Evolutionary conservation across 345 rosid genomes (phyloP).

Genomic region (Gynandropsis gynandra): DNA sequence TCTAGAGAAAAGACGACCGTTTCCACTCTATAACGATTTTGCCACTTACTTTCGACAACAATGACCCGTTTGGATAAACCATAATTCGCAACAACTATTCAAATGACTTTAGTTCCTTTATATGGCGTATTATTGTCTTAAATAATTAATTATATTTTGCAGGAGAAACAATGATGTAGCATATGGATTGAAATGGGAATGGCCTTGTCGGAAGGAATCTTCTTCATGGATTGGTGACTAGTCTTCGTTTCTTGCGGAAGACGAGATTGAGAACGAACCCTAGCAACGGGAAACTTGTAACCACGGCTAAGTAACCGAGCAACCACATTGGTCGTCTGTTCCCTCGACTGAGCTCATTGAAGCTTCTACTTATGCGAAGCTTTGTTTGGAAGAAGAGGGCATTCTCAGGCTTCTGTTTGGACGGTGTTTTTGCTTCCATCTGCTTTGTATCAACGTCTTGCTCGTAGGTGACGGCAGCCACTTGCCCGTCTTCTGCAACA

Average conservation of each 20-base stretch:
- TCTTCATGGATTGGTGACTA: slow-evolving; percentile 4
- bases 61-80: too few species aligned
- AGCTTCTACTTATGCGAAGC: slow-evolving; percentile 34
- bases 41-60: too few species aligned
- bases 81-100: too few species aligned
- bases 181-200: neutral
- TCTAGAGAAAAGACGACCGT: too few species aligned
- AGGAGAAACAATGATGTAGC: too few species aligned
- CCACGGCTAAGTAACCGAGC: slow-evolving; percentile 50
- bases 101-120: too few species aligned
- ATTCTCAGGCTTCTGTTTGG: slow-evolving; percentile 20
- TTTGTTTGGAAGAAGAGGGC: too few species aligned
- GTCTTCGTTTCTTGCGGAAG: slow-evolving; percentile 41
- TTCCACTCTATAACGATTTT: too few species aligned
- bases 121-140: too few species aligned
- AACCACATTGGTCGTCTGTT: slow-evolving; percentile 42
- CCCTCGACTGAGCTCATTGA: slow-evolving; percentile 33
- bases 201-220: slow-evolving; percentile 8
- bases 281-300: slow-evolving; percentile 56
- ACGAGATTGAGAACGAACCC: slow-evolving; percentile 38
- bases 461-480: slow-evolving; percentile 50
- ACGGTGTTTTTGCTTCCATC: slow-evolving; percentile 19
- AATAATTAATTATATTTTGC: too few species aligned
- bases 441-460: slow-evolving; percentile 17
- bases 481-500: slow-evolving; percentile 55